These are phyloP conservation scores for Penicillium sp. DNA, from an alignment of 2,329 filamentous ascomycete species.

Conservation along the genomic window DNA sequence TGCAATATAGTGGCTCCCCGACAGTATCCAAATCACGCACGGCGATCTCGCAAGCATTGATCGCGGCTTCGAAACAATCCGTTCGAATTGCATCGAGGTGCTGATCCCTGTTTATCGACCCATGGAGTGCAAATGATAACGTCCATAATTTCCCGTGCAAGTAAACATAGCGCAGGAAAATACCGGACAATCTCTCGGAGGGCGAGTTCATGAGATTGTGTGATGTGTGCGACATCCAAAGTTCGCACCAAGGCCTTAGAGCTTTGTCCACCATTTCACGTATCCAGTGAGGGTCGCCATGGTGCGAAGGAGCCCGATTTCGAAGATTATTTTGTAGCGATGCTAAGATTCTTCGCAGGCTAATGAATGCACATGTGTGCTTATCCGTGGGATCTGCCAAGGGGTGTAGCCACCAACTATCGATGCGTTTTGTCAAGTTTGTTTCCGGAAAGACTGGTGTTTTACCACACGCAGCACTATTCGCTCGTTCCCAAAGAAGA, in stretches of 20 bases:
- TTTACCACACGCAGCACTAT: constrained; percentile 30
- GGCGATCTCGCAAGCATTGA: constrained; percentile 30
- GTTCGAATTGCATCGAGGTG: constrained; percentile 20
- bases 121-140: constrained; percentile 28
- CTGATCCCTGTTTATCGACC: constrained; percentile 6
- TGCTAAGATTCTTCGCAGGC: constrained; percentile 23
- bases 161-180: constrained; percentile 30
- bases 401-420: constrained; percentile 31
- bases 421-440: constrained; percentile 24
- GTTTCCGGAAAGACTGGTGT: constrained; percentile 31
- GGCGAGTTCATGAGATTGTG: not conserved
- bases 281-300: constrained; percentile 27
- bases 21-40: constrained; percentile 26
- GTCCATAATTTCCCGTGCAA: constrained; percentile 31
- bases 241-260: constrained; percentile 24
- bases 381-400: constrained; percentile 30
- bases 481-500: constrained; percentile 33
- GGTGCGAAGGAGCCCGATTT: constrained; percentile 8
- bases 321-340: constrained; percentile 21
- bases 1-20: constrained; percentile 32
- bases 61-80: constrained; percentile 32
- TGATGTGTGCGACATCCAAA: constrained; percentile 20
- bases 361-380: constrained; percentile 32
- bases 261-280: constrained; percentile 22
- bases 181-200: constrained; percentile 16